Evolutionary conservation across 768 basidiomycete species (phyloP), one percentile per base, ranked within the genome.

Genomic region (Serendipita vermifera): DNA sequence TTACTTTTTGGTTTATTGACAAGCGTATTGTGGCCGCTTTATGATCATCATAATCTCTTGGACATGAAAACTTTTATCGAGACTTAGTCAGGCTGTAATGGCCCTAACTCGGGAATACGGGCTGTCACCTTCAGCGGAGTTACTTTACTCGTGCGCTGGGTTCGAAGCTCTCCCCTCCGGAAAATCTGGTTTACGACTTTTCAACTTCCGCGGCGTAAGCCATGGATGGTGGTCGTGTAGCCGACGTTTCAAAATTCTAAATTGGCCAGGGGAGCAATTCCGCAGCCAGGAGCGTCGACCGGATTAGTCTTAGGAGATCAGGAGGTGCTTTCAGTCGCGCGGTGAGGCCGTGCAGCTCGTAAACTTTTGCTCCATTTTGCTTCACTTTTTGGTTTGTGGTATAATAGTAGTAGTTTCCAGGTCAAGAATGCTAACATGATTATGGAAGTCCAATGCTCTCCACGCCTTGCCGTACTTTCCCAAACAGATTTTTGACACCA

Each of bases 391-490:
- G n/a, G n/a, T n/a, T n/a, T n/a, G n/a, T n/a, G n/a, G n/a, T n/a
- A n/a, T n/a, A n/a, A n/a, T n/a, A n/a, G n/a, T n/a, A n/a, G n/a
- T n/a, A n/a, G n/a, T n/a, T n/a, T n/a, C n/a, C n/a, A n/a, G n/a
- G n/a, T n/a, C n/a, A n/a, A n/a, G n/a, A n/a, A n/a, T n/a, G n/a
- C n/a, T n/a, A n/a, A n/a, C n/a, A n/a, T n/a, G 9, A 7, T 46
- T 33, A 60, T n/a, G 59, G 60, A 13, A 60, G 32, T 32, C 60
- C 60, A 53, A 61, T 61, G 26, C 58, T 59, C 54, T 73, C 71
- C 2, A 75, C 90, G 0, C 85, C 85, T 63, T 88, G 86, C 70
- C 83, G 86, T 26, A 97, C 85, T 68, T 87, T 92, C 17, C 85
- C 92, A 63, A 96, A 73, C 59, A 98, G 72, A 66, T 80, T 89